These are phyloP conservation scores for Hymenochaete sp. DNA, from an alignment of 1,284 basidiomycete genomes.

Conservation along the genomic window DNA sequence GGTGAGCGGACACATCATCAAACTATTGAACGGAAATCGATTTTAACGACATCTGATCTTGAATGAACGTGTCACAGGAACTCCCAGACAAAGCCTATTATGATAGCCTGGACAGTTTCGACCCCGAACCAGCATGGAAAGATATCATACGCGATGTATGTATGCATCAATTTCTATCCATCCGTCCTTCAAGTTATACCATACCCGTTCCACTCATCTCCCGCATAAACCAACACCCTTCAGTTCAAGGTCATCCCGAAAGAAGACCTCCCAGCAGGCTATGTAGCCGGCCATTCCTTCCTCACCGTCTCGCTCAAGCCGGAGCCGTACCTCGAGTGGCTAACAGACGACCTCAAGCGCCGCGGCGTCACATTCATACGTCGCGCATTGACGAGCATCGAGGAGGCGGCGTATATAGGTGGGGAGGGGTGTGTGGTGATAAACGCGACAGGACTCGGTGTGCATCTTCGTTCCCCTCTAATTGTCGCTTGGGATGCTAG, in stretches of 20 bases:
- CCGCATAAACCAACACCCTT: background rate
- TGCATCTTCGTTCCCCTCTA: background rate
- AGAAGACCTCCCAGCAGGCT: conserved; percentile 28
- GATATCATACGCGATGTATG: conserved; percentile 43
- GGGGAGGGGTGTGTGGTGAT: conserved; percentile 33
- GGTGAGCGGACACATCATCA: too few species aligned
- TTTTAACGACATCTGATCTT: conserved; percentile 8
- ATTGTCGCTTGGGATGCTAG: conserved; percentile 7
- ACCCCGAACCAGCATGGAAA: conserved; percentile 41
- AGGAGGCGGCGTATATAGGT: conserved; percentile 33
- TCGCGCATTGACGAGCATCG: conserved; percentile 30
- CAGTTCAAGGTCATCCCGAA: conserved; percentile 33
- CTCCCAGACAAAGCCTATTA: conserved; percentile 38
- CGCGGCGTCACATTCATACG: conserved; percentile 28
- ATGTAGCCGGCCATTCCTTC: conserved; percentile 34
- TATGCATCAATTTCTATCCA: conserved; percentile 7
- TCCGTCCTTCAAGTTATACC: background rate
- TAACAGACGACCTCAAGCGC: conserved; percentile 33
- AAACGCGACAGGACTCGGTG: conserved; percentile 43
- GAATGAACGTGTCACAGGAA: conserved; percentile 26
- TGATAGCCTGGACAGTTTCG: conserved; percentile 24
- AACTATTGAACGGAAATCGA: conserved; percentile 11
- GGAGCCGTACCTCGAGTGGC: conserved; percentile 39
- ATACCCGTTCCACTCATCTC: background rate
- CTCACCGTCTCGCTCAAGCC: conserved; percentile 42